Conservation (phyloP, 2,329 filamentous ascomycete species). For the Calonectria multiphialidica region DNA sequence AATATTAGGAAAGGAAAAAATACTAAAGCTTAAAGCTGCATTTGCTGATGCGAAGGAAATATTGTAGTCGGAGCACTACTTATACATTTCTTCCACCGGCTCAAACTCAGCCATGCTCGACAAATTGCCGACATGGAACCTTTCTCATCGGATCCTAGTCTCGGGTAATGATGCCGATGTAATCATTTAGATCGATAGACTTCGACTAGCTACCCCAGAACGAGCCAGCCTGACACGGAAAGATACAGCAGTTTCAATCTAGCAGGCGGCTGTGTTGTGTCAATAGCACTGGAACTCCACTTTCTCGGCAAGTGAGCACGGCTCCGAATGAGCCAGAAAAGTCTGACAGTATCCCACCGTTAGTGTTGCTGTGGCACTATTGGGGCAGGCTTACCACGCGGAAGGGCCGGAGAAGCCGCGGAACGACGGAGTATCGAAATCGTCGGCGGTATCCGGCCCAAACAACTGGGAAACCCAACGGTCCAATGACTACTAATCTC, state of each 20-base stretch:
- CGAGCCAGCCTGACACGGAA: neutral
- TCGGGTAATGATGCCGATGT: neutral
- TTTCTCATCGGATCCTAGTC: neutral
- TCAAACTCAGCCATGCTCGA: neutral
- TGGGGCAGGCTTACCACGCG: neutral
- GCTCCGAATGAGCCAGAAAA: neutral
- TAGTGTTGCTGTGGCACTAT: neutral
- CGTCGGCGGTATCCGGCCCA: neutral
- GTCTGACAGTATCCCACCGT: neutral
- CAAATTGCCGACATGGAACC: neutral
- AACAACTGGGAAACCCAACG: neutral
- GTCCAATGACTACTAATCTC: neutral
- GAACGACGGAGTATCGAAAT: neutral
- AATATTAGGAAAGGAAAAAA: conserved; percentile 3
- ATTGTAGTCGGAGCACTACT: neutral
- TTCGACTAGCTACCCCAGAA: neutral
- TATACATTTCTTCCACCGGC: neutral
- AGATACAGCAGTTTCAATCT: neutral
- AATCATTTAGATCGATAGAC: neutral
- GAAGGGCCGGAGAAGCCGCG: neutral
- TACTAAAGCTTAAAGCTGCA: neutral
- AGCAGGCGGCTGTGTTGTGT: conserved; percentile 4
- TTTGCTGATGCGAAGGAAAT: neutral
- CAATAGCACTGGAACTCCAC: conserved; percentile 2
- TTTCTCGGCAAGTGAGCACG: conserved; percentile 19